Evolutionary conservation across 179 eudicot species (phyloP).

Genomic region (Drosera spatulata): DNA sequence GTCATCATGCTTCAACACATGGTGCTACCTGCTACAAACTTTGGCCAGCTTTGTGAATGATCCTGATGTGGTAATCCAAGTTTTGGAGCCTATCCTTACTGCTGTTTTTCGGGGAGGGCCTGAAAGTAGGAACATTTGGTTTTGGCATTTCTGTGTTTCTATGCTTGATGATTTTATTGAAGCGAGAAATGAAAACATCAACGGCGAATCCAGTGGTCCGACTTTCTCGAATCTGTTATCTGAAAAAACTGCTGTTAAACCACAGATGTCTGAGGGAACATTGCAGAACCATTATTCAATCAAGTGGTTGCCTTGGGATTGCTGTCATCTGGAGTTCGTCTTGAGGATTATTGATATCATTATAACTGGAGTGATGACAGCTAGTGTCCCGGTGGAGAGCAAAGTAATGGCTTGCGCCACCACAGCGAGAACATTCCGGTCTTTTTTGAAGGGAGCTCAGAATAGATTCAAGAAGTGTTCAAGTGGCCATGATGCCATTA

Average conservation of each 20-base stretch:
- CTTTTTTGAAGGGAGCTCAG: slow-evolving; percentile 48
- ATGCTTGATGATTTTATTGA: slow-evolving; percentile 40
- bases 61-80: slow-evolving; percentile 31
- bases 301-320: slow-evolving; percentile 57
- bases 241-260: slow-evolving; percentile 8
- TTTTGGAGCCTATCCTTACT: slow-evolving; percentile 61
- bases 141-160: slow-evolving; percentile 49
- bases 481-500: slow-evolving; percentile 35
- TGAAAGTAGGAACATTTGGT: slow-evolving; percentile 34
- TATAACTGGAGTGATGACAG: slow-evolving; percentile 27
- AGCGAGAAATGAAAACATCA: slow-evolving; percentile 19
- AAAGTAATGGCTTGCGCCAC: slow-evolving; percentile 24
- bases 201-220: slow-evolving; percentile 14
- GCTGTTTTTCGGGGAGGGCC: slow-evolving; percentile 37
- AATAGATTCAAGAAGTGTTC: slow-evolving; percentile 22
- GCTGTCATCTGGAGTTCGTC: slow-evolving; percentile 43
- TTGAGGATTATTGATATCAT: slow-evolving; percentile 30
- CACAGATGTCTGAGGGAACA: slow-evolving; percentile 15
- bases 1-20: slow-evolving; percentile 65
- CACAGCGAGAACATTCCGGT: slow-evolving; percentile 37
- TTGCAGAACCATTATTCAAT: slow-evolving; percentile 35
- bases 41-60: slow-evolving; percentile 46
- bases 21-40: slow-evolving; percentile 84
- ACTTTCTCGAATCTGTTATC: slow-evolving; percentile 10
- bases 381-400: slow-evolving; percentile 21